These are phyloP conservation scores for Wickerhamiella shivajii DNA, from an alignment of 805 yeast species.

Conservation along the genomic window DNA sequence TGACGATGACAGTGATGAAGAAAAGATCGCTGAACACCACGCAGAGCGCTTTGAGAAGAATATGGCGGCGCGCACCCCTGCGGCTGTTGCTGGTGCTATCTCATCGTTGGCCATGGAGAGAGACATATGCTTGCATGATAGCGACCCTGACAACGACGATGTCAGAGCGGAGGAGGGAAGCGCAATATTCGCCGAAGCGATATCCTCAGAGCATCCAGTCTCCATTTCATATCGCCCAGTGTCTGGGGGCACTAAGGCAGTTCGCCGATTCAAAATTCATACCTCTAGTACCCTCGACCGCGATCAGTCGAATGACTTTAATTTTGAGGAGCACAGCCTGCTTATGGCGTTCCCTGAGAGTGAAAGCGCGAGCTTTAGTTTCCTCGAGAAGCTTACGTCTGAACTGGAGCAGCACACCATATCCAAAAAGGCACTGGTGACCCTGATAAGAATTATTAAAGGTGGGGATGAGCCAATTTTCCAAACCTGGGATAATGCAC, in stretches of 20 bases:
- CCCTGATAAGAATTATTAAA: slow-evolving; percentile 7
- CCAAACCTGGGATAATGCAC: slow-evolving; percentile 3
- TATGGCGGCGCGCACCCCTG: slow-evolving; percentile 4
- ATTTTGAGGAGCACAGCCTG: background rate
- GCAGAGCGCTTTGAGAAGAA: slow-evolving; percentile 4
- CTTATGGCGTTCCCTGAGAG: slow-evolving; percentile 2
- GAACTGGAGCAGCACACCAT: slow-evolving; percentile 13
- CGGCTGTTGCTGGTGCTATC: slow-evolving; percentile 5
- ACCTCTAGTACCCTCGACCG: slow-evolving; percentile 3
- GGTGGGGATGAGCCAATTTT: background rate
- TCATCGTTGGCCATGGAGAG: background rate
- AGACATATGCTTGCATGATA: too few species aligned
- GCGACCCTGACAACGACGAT: background rate
- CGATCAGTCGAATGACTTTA: background rate
- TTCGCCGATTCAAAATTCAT: background rate
- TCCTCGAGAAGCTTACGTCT: slow-evolving; percentile 13
- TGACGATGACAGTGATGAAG: slow-evolving; percentile 9
- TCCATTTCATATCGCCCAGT: slow-evolving; percentile 5
- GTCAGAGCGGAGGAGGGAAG: background rate
- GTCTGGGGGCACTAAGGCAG: slow-evolving; percentile 4
- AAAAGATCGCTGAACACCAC: slow-evolving; percentile 7
- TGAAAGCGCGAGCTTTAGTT: slow-evolving; percentile 1
- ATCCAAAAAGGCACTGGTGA: slow-evolving; percentile 16
- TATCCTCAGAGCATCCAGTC: slow-evolving; percentile 6
- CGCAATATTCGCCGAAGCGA: slow-evolving; percentile 3